Percentiles rank a stretch among this genome's conserved stretches.
Evolutionary conservation across 768 basidiomycete species (phyloP).

Genomic region (Mycena chlorophos): DNA sequence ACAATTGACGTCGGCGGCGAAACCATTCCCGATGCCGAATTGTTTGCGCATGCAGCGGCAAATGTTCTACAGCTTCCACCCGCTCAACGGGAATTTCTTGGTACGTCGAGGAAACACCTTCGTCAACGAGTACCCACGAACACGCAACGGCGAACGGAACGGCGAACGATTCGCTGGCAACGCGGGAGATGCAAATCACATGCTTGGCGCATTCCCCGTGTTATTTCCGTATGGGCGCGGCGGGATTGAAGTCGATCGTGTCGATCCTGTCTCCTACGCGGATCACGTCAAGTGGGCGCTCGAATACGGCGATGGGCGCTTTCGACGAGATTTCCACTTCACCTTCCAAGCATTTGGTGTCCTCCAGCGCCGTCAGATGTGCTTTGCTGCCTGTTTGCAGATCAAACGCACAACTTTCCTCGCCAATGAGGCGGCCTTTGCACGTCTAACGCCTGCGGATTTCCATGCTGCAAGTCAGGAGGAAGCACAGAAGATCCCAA

Average conservation of each 20-base stretch:
- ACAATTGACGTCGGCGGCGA: not conserved
- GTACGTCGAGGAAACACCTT: not conserved
- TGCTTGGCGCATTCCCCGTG: conserved; percentile 19
- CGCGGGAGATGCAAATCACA: conserved; percentile 1
- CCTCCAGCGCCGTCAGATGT: conserved; percentile 4
- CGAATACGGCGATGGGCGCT: conserved; percentile 22
- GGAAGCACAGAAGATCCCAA: conserved; percentile 17
- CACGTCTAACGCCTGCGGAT: conserved; percentile 19
- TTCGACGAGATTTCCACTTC: conserved; percentile 12
- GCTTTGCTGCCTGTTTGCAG: conserved; percentile 14
- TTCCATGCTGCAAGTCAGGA: conserved; percentile 24
- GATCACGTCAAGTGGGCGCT: conserved; percentile 22
- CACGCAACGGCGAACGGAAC: no score
- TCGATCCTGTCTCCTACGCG: conserved; percentile 9
- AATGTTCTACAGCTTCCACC: not conserved
- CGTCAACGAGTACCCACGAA: not conserved
- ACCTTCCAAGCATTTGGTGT: conserved; percentile 13
- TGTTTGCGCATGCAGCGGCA: not conserved
- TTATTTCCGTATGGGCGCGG: conserved; percentile 30
- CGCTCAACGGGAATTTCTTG: not conserved
- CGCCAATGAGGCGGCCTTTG: not conserved
- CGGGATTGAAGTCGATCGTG: conserved; percentile 21
- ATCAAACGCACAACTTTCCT: not conserved
- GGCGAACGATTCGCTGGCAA: not conserved
- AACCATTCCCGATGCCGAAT: not conserved